Evolutionary conservation across 2,329 filamentous ascomycete species (phyloP).

Genomic region (Colletotrichum eleusines): DNA sequence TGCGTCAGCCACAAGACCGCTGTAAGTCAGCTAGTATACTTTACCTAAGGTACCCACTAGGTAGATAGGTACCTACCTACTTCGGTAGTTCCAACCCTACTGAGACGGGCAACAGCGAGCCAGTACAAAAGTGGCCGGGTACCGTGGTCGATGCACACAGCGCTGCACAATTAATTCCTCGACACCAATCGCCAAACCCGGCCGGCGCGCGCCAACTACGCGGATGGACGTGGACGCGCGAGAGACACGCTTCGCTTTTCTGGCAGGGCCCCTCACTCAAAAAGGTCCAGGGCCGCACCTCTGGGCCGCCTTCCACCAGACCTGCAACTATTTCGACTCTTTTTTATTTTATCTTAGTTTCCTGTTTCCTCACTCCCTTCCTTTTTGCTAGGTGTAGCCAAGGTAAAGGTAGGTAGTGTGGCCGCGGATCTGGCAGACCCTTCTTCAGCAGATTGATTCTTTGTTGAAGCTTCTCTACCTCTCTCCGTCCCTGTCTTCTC

Average conservation of each 20-base stretch:
- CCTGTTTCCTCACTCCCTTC: slow-evolving; percentile 6
- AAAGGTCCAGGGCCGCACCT: slow-evolving; percentile 47
- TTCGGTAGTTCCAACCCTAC: too few species aligned
- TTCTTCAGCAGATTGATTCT: slow-evolving; percentile 14
- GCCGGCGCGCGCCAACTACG: slow-evolving; percentile 18
- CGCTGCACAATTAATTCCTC: slow-evolving; percentile 10
- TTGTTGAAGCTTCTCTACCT: slow-evolving; percentile 16
- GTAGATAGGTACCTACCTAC: neutral
- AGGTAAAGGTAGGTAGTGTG: neutral
- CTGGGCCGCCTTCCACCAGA: slow-evolving; percentile 45
- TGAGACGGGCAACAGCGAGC: too few species aligned
- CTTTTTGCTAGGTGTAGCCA: neutral
- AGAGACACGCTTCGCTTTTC: slow-evolving; percentile 27
- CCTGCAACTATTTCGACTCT: slow-evolving; percentile 43
- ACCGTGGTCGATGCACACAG: slow-evolving; percentile 4
- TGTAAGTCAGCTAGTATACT: neutral
- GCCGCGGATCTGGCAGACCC: slow-evolving; percentile 15
- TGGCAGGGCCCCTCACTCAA: slow-evolving; percentile 44
- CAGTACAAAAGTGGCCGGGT: slow-evolving; percentile 9
- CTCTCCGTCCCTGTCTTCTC: neutral
- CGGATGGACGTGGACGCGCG: slow-evolving; percentile 26
- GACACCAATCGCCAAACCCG: slow-evolving; percentile 7
- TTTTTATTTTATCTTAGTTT: slow-evolving; percentile 2
- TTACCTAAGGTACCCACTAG: neutral
- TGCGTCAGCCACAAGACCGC: neutral